Base-by-base conservation (phyloP, 306 rosid genomes). In the Casuarina equisetifolia region DNA sequence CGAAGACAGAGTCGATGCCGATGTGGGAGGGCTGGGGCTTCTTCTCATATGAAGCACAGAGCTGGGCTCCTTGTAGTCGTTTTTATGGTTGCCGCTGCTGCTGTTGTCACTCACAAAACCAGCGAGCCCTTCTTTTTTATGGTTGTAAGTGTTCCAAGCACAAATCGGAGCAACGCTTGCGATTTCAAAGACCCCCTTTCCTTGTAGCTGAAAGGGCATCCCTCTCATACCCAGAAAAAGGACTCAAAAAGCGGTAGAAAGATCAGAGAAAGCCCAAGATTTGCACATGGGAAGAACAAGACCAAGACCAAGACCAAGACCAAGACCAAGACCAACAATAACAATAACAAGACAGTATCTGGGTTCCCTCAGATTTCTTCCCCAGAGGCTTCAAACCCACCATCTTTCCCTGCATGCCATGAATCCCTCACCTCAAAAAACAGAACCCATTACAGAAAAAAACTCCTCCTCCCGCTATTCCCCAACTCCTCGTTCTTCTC, bases 1-100 rank as follows among this genome's bases (percentile, higher is more conserved):
- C 74, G 98, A 93, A 90, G 97, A 93, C 96, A 93, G 91, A 61
- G 98, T 94, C 73, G 97, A 94, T 75, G 97, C 84, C 53, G 98
- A 87, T 6, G 90, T 88, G n/a, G 92, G 94, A 72, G 98, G 89
- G 77, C 90, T 87, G 52, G 90, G 86, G 88, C 90, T 93, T 80
- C 92, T 86, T 86, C 86, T 81, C 54, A 86, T 55, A 80, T 90
- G 91, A 48, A 89, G 83, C 75, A 90, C 93, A 76, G 94, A 91
- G 81, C 90, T 85, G 90, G 97, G 97, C 88, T 93, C 97, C 79
- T 85, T 79, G 74, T 36, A 54, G 55, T 54, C 51, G 70, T 40
- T 64, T 0, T 25, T 25, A 25, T 25, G 32, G 82, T 75, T 80
- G 78, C 78, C 80, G 85, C 6, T 69, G 78, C 49, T 53, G 80